Evolutionary conservation across 805 yeast genomes (phyloP).

Genomic region (Kodamaea sagamina): DNA sequence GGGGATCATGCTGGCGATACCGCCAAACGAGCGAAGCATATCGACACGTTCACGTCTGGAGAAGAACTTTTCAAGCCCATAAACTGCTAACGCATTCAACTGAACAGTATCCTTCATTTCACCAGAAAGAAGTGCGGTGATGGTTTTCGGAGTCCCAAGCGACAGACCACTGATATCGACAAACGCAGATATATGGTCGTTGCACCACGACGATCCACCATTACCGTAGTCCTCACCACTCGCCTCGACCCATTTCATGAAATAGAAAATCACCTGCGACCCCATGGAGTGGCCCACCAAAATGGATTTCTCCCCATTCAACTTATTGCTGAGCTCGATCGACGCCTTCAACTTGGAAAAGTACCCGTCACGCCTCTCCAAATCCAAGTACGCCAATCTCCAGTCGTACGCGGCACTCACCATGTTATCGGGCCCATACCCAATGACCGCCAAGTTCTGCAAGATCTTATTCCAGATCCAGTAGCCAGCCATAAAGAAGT

Average conservation of each 20-base stretch:
- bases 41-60: conserved; percentile 86
- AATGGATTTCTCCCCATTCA: conserved; percentile 67
- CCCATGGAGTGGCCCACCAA: conserved; percentile 97
- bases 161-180: conserved; percentile 89
- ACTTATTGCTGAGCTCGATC: conserved; percentile 60
- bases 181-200: conserved; percentile 75
- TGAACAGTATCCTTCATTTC: conserved; percentile 98
- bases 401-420: conserved; percentile 92
- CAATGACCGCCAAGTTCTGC: conserved; percentile 92
- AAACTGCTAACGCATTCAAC: conserved; percentile 86
- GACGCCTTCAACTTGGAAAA: conserved; percentile 73
- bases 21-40: conserved; percentile 86
- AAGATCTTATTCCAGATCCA: conserved; percentile 98
- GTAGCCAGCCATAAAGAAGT: conserved; percentile 93
- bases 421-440: conserved; percentile 92
- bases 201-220: conserved; percentile 90
- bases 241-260: conserved; percentile 96
- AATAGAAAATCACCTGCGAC: conserved; percentile 82
- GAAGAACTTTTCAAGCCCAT: conserved; percentile 92
- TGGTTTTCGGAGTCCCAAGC: conserved; percentile 92
- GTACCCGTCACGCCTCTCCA: conserved; percentile 85
- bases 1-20: conserved; percentile 92
- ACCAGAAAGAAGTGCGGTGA: conserved; percentile 90
- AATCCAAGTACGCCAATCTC: conserved; percentile 87
- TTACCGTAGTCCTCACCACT: conserved; percentile 77